Evolutionary conservation across 1,139 yeast genomes (phyloP), one percentile per base, ranked within the genome.

Genomic region (Keqinozyma sinolaborantium): DNA sequence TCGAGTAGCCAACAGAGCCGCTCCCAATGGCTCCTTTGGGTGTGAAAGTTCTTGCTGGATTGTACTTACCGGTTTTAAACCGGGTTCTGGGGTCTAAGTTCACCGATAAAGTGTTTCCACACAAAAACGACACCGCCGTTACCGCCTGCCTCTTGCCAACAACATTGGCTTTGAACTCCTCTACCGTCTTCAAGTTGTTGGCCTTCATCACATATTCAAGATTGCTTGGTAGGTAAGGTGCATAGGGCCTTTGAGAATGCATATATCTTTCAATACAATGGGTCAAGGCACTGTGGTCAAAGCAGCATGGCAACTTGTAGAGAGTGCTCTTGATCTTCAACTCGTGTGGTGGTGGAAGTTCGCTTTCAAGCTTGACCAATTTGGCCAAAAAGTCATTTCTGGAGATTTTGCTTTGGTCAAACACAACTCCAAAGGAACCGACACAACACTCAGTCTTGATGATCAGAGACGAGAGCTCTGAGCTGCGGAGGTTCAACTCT

Each of bases 31-130:
- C 58, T 11, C 67, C 67, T 27, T 51, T 56, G 2, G 67, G 67
- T 1, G 67, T 60, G 28, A 54, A 59, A 3, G 65, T 59, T 43
- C 67, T 48, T 3, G 67, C 58, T 4, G 67, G 67, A 39, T 60
- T 60, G 34, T 56, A 61, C 34, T 60, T 60, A 6, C 63, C 56
- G 11, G 61, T 56, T 33, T 48, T 44, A 32, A 61, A 51, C 28
- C 67, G 42, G 7, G 50, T 40, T 30, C 67, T 44, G 16, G 67
- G 67, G 33, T 60, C 67, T 13, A 56, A 44, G 29, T 54, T 51
- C 12, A 60, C 64, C 14, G 59, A 38, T 20, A 60, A 44, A 2
- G 63, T 56, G 31, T 57, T 53, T n/a, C 62, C 67, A 47, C 66
- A 60, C 12, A 61, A 43, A 32, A 60, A 61, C 6, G 67, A 60